Evolutionary conservation across 164 flowering plant species (phyloP).

Genomic region (Chimonanthus salicifolius): DNA sequence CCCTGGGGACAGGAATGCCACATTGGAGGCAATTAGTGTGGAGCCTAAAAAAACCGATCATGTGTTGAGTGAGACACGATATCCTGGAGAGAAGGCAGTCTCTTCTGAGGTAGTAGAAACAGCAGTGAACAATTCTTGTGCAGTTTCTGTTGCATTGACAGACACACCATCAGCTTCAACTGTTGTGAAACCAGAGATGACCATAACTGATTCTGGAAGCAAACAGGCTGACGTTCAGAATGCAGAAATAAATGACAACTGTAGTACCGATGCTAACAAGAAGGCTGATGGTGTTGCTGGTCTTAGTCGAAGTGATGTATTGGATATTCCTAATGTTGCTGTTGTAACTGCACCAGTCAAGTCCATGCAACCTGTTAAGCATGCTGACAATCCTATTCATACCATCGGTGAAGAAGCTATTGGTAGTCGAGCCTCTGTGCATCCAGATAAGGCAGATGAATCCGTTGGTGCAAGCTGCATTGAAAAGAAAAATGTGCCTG

Average conservation of each 20-base stretch:
- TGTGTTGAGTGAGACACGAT: not conserved
- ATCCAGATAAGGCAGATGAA: conserved; percentile 2
- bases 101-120: conserved; percentile 3
- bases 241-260: not conserved
- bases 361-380: not conserved
- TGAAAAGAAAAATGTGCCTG: not conserved
- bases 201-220: conserved; percentile 1
- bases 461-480: not conserved
- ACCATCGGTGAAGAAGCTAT: not conserved
- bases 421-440: not conserved
- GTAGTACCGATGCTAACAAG: not conserved
- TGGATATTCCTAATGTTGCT: not conserved
- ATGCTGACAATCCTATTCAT: not conserved
- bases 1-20: not conserved
- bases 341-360: not conserved
- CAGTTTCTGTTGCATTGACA: conserved; percentile 10
- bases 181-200: not conserved
- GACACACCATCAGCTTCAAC: conserved; percentile 8
- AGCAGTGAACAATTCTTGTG: conserved; percentile 1
- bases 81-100: not conserved
- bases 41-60: not conserved
- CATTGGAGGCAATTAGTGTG: conserved; percentile 4
- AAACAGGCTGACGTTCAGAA: not conserved
- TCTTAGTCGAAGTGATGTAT: not conserved
- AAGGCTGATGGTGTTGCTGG: not conserved